phyloP scores from a whole-genome alignment of 768 basidiomycete genomes.

The Suillus variegatus region DNA sequence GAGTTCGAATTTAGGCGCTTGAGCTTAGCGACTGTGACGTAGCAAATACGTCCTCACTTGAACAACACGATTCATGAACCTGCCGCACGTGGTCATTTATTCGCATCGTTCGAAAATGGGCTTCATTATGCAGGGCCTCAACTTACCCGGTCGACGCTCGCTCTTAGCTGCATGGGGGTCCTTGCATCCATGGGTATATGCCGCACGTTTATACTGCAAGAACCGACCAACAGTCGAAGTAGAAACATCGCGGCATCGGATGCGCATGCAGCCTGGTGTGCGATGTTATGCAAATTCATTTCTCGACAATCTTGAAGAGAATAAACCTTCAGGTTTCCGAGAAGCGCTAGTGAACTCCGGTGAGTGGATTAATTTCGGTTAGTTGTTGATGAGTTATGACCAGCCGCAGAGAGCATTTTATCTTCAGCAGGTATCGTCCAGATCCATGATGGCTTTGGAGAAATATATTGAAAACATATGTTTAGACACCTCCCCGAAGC shows the following conservation, averaged over 20 bases:
- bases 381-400: neutral
- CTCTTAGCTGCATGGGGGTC: neutral
- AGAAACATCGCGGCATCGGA: neutral
- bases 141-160: neutral
- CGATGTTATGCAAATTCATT: neutral
- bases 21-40: neutral
- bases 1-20: neutral
- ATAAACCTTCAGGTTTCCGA: neutral
- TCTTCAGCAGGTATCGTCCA: conserved; percentile 2
- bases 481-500: conserved; percentile 9
- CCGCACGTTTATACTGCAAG: neutral
- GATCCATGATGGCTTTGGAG: neutral
- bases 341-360: neutral
- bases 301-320: neutral
- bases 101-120: neutral
- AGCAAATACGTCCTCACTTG: neutral
- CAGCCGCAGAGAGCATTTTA: neutral
- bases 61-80: neutral
- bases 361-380: neutral
- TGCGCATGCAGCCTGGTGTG: neutral
- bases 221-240: neutral
- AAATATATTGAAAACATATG: neutral
- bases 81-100: neutral
- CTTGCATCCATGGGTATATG: neutral
- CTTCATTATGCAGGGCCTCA: neutral